These are phyloP conservation scores for Lophium mytilinum DNA, from an alignment of 495 filamentous ascomycete species.

Conservation along the genomic window DNA sequence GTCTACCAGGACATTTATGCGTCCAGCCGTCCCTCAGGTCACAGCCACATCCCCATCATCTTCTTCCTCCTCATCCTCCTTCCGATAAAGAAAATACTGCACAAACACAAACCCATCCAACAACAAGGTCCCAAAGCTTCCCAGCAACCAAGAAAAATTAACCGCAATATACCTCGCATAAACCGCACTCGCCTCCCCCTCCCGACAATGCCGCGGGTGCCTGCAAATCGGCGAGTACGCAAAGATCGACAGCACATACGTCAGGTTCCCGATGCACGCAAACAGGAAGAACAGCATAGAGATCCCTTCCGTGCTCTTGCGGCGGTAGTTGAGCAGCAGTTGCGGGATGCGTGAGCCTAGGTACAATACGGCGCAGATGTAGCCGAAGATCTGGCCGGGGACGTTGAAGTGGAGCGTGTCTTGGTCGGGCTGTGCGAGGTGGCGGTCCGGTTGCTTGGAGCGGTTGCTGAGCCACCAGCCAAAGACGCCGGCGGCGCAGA, in stretches of 20 bases:
- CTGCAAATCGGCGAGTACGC: constrained; percentile 65
- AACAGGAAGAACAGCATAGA: constrained; percentile 93
- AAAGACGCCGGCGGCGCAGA: constrained; percentile 69
- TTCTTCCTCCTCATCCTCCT: constrained; percentile 31
- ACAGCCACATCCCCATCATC: constrained; percentile 3
- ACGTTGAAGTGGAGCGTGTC: constrained; percentile 53
- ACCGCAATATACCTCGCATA: constrained; percentile 78
- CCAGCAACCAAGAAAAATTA: constrained; percentile 82
- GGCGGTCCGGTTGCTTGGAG: constrained; percentile 14
- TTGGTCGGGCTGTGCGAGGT: constrained; percentile 17
- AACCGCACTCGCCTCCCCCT: constrained; percentile 47
- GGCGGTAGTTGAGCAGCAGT: constrained; percentile 77
- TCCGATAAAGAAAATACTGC: constrained; percentile 81
- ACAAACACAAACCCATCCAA: constrained; percentile 79
- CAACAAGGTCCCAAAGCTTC: constrained; percentile 77
- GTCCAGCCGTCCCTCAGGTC: not conserved
- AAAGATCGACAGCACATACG: constrained; percentile 86
- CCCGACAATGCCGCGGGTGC: constrained; percentile 34
- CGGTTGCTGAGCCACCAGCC: constrained; percentile 72
- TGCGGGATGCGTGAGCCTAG: constrained; percentile 84
- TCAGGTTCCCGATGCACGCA: constrained; percentile 87
- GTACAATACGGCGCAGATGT: constrained; percentile 61
- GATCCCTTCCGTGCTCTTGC: constrained; percentile 85
- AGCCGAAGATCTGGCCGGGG: constrained; percentile 50
- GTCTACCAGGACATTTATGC: no score